Base-by-base conservation (phyloP, 2,329 filamentous ascomycete genomes). In the Colletotrichum tropicale region DNA sequence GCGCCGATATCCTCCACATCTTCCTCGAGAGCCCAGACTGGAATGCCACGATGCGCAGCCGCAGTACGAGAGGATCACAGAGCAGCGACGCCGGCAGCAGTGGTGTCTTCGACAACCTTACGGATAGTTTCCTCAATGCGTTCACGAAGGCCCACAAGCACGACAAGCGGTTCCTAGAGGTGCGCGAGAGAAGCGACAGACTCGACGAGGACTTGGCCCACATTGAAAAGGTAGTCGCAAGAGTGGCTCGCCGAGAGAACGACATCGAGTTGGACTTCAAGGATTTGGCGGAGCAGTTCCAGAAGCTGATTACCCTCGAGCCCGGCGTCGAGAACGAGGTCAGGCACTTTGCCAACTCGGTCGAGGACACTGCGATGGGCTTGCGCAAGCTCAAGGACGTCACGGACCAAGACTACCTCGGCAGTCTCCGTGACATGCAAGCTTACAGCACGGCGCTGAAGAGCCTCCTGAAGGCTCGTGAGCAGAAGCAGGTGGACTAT, bases 401-500 rank as follows among this genome's bases (percentile, higher is more conserved):
- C 81, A 98, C 96, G 0, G 97, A 99, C 82, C 96, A 98, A 81
- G 96, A 98, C 84, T 99, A 99, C 83, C 92, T 99, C 2, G 95
- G 95, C 79, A 96, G 94, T 71, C 89, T 99, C 69, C 93, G 96
- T 66, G 97, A 99, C 86, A 98, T 98, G 96, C 95, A 98, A 80
- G 94, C 96, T 30, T 99, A 98, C 85, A 96, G 96, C 78, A 87
- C 91, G n/a, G 94, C 96, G 0, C 88, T 98, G 62, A 98, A 98
- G 85, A 90, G 92, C 28, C 92, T 99, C 7, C 92, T 99, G 78
- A 98, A 98, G 84, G 95, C 95, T 2, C 93, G 97, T 43, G 97
- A 99, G 87, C 96, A 98, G 87, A 99, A 99, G 84, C 97, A 99
- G 84, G 93, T 99, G 74, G 97, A 99, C 86, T 98, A 96, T 81